Base-by-base conservation (phyloP, 2,329 filamentous ascomycete species). In the Trichophyton verrucosum region DNA sequence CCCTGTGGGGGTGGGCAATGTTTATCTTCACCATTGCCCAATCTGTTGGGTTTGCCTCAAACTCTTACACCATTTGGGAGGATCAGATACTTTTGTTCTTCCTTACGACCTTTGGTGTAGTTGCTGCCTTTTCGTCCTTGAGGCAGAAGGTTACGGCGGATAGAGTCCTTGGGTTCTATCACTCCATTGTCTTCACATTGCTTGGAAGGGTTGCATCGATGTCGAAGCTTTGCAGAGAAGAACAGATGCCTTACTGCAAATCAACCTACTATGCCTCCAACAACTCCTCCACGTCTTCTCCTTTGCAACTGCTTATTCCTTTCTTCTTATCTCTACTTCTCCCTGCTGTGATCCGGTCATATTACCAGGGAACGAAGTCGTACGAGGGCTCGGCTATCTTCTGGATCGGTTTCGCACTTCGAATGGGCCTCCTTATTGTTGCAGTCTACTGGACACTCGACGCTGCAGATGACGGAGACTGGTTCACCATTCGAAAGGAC, bases 51-150 rank as follows among this genome's bases (percentile, higher is more conserved):
- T 99, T 97, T 72, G 92, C 92, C 0, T 94, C 94, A 2, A 99
- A 99, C 75, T 99, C 94, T 0, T 99, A 91, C 75, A 97, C 92
- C 0, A 96, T 99, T 66, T 99, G 94, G 91, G 94, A 99, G 76
- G 94, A 99, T 69, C 88, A 90, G 13, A 96, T 96, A 61, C 81
- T 96, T 3, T 80, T 96, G 2, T 96, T 95, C 76, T 92, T 97
- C 76, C 82, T 96, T 62, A 84, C 85, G 1, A 94, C 91, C 0
- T 96, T 97, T 70, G 91, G 91, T 33, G 74, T 91, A 5, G 80
- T 86, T n/a, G 83, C 87, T 40, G 82, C 87, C 11, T 74, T 89
- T 11, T 85, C 87, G 1, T 91, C 91, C 0, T 81, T 95, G 68
- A 84, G 89, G 15, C 85, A 91, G 65, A 81, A 84, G 58, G 79